Percentiles rank a stretch among this genome's conserved stretches.
Conservation (phyloP, 768 basidiomycete species). For the Xerocomellus intermedius region DNA sequence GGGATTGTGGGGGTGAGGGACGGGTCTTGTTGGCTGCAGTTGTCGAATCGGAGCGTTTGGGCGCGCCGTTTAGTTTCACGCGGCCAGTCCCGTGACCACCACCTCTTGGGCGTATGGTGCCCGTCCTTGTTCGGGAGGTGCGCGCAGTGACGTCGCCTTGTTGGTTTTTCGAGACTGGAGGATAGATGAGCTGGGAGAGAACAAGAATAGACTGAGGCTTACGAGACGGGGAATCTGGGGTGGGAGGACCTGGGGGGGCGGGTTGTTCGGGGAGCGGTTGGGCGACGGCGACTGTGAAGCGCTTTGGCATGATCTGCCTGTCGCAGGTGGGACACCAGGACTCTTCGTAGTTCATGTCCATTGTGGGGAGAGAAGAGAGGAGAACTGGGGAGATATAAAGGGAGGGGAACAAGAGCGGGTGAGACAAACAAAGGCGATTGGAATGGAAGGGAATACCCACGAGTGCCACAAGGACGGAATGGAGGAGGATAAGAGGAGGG, state of each 20-base stretch:
- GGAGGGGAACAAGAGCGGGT: slow-evolving; percentile 9
- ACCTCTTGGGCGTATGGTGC: slow-evolving; percentile 36
- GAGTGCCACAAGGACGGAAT: background rate
- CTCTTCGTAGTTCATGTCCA: slow-evolving; percentile 53
- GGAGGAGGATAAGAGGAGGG: background rate
- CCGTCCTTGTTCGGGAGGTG: slow-evolving; percentile 36
- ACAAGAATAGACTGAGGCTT: slow-evolving; percentile 13
- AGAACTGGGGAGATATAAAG: slow-evolving; percentile 11
- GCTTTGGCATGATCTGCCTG: slow-evolving; percentile 78
- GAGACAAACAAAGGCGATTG: slow-evolving; percentile 18
- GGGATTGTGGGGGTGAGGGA: slow-evolving; percentile 19
- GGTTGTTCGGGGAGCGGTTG: slow-evolving; percentile 19
- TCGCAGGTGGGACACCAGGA: slow-evolving; percentile 83
- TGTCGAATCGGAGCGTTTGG: slow-evolving; percentile 40
- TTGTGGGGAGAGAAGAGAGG: slow-evolving; percentile 17
- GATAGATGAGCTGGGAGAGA: slow-evolving; percentile 4
- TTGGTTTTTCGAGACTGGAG: slow-evolving; percentile 29
- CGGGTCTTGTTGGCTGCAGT: slow-evolving; percentile 17
- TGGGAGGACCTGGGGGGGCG: slow-evolving; percentile 31
- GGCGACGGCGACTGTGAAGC: slow-evolving; percentile 49
- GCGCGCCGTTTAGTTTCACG: slow-evolving; percentile 55
- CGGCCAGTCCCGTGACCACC: slow-evolving; percentile 67
- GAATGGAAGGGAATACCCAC: slow-evolving; percentile 5
- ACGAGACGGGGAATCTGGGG: slow-evolving; percentile 43
- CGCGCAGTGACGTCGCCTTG: slow-evolving; percentile 23